phyloP scores from a whole-genome alignment of 139 green algal genomes.

The Chlorella sp. region DNA sequence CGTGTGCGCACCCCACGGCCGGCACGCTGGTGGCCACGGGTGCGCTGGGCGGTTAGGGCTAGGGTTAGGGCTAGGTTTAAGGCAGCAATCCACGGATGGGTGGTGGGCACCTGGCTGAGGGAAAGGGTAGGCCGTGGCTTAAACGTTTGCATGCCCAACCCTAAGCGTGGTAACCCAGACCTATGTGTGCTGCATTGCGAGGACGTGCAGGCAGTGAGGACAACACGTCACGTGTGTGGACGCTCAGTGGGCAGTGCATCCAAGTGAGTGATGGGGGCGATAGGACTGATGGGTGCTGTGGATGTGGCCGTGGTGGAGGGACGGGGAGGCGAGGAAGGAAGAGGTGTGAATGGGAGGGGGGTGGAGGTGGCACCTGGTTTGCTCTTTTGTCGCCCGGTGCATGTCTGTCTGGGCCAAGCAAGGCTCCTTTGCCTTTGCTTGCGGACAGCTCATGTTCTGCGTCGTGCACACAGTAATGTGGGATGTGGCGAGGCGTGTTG shows the following conservation, averaged over 20 bases:
- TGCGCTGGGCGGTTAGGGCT: not conserved
- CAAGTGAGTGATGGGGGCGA: not conserved
- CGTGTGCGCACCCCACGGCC: too few relatives aligned
- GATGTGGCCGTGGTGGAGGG: not conserved
- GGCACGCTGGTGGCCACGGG: constrained; percentile 14
- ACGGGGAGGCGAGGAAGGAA: constrained; percentile 13
- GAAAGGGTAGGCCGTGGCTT: too few relatives aligned
- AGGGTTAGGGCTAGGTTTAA: not conserved
- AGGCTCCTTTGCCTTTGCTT: constrained; percentile 42
- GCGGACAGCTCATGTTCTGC: constrained; percentile 79
- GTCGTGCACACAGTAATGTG: too few relatives aligned
- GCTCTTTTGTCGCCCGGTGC: not conserved
- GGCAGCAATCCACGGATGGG: not conserved
- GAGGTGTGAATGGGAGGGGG: constrained; percentile 80
- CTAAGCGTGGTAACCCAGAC: constrained; percentile 6
- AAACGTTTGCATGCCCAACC: too few relatives aligned
- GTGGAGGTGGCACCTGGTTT: constrained; percentile 13
- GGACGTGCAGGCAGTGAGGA: constrained; percentile 70
- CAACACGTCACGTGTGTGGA: constrained; percentile 75
- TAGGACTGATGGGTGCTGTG: not conserved
- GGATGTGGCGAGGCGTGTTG: constrained; percentile 53
- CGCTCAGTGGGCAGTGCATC: constrained; percentile 57
- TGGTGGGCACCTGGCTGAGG: too few relatives aligned
- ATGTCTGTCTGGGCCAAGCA: not conserved
- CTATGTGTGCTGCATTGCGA: constrained; percentile 37